Percentiles rank a stretch among this genome's conserved stretches.
phyloP scores from a whole-genome alignment of 805 yeast species.

The Myxozyma monticola region DNA sequence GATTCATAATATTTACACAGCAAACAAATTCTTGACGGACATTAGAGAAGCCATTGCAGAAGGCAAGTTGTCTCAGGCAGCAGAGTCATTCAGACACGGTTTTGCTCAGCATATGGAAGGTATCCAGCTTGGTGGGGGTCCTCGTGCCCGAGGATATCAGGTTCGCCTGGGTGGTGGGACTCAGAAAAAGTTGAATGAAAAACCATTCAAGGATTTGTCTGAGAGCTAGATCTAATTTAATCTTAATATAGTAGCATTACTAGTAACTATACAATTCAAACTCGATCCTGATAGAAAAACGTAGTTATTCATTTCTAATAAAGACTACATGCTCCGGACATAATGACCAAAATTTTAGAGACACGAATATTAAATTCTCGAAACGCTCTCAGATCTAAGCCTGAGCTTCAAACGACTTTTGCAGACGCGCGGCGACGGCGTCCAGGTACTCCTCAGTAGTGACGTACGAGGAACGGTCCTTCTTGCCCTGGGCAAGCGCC shows the following conservation, averaged over 20 bases:
- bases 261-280: background rate
- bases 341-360: no score
- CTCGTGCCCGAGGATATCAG: conserved; percentile 32
- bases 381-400: conserved; percentile 11
- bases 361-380: no score
- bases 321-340: no score
- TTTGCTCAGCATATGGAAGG: conserved; percentile 18
- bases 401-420: conserved; percentile 19
- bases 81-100: conserved; percentile 9
- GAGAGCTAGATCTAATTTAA: background rate
- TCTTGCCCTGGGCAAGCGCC: conserved; percentile 85
- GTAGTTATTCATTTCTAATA: no score
- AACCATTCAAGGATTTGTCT: conserved; percentile 9
- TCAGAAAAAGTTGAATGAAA: conserved; percentile 24
- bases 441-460: conserved; percentile 90
- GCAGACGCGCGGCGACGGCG: conserved; percentile 50
- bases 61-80: conserved; percentile 37
- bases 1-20: conserved; percentile 41
- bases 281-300: no score
- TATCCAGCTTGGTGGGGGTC: conserved; percentile 10
- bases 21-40: conserved; percentile 37
- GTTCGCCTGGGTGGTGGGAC: conserved; percentile 19
- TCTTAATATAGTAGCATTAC: background rate
- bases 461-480: conserved; percentile 77
- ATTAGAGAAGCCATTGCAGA: conserved; percentile 36